These are phyloP conservation scores for Pythium utonaiense DNA, from an alignment of 352 stramenopile species.

Conservation along the genomic window DNA sequence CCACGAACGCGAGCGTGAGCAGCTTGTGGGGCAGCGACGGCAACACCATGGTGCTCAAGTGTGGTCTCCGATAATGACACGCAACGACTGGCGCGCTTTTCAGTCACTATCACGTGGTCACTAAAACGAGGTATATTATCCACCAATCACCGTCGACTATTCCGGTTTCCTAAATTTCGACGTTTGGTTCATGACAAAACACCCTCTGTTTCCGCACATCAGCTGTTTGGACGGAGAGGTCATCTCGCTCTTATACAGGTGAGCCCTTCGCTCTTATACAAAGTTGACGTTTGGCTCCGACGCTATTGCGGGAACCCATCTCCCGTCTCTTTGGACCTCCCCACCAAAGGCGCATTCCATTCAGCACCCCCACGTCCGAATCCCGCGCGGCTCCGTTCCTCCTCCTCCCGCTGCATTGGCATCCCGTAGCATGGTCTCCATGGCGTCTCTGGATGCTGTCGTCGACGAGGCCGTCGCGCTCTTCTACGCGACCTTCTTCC, in stretches of 20 bases:
- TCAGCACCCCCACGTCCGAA: background rate
- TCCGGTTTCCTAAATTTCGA: background rate
- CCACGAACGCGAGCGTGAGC: constrained; percentile 25
- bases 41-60: too few species aligned
- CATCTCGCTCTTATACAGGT: constrained; percentile 12
- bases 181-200: background rate
- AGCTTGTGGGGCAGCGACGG: constrained; percentile 24
- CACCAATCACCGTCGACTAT: too few species aligned
- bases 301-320: too few species aligned
- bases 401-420: too few species aligned
- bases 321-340: constrained; percentile 1
- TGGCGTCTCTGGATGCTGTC: constrained; percentile 23
- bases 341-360: background rate
- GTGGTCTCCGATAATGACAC: too few species aligned
- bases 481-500: constrained; percentile 56
- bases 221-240: background rate
- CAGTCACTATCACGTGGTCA: too few species aligned
- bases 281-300: constrained; percentile 20
- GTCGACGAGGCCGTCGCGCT: constrained; percentile 56
- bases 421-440: constrained; percentile 13
- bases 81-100: too few species aligned
- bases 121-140: too few species aligned
- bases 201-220: background rate
- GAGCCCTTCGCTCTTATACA: constrained; percentile 8
- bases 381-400: too few species aligned